Evolutionary conservation across 2,329 filamentous ascomycete genomes (phyloP), one percentile per base, ranked within the genome.

Genomic region (Cytospora paraplurivora): DNA sequence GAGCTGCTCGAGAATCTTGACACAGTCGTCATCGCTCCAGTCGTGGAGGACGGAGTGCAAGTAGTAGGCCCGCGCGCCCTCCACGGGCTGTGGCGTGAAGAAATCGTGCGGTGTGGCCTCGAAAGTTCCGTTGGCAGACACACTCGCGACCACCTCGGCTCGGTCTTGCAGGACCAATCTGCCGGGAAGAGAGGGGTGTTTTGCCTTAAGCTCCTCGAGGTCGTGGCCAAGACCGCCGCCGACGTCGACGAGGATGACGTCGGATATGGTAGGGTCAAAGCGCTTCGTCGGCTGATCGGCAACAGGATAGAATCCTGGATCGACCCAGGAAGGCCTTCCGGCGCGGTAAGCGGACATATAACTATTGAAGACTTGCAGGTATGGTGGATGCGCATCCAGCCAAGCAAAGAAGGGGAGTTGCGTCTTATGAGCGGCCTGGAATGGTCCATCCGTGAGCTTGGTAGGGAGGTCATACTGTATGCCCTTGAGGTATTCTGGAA

Each of bases 71-170:
- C 72, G 72, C 0, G 78, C 78, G 5, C 76, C 77, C 37, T 71
- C 73, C 6, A 81, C 66, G 0, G 76, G 77, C 57, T 80, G 77
- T 13, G 73, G 71, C 0, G 72, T 73, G 59, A 79, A 76, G 64
- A 78, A 76, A 56, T 79, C 73, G 62, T 79, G 72, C 2, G 68
- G 63, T 53, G 69, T 59, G 32, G 55, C 47, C 55, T 73, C 69
- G 7, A 74, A 69, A 6, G 55, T 52, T 0, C 68, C 59, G 19
- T 74, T 56, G 71, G 67, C 19, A 15, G 32, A 21, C 7, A 55
- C 11, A 35, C 34, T 59, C 27, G 73, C 71, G 54, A 78, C 72
- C 1, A 76, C 71, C 37, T 76, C 72, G 1, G 75, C 75, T 1
- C 75, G 71, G 63, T 79, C 77, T 53, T 79, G 74, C 33, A 79